phyloP scores from a whole-genome alignment of 768 basidiomycete genomes.

The Boletellus emodensis region DNA sequence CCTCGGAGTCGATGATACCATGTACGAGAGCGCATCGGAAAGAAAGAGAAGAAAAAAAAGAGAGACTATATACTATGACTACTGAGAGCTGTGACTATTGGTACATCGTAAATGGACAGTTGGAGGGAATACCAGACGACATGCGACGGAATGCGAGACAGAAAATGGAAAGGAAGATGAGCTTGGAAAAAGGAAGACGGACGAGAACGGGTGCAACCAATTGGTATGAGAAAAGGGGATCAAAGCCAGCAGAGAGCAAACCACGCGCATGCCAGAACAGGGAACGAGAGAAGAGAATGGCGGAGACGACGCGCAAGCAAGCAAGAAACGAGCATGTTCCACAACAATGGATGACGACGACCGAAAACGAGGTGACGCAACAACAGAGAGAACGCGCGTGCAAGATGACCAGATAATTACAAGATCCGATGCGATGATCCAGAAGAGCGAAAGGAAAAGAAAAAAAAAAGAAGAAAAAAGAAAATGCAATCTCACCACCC shows the following conservation, averaged over 20 bases:
- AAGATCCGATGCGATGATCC: constrained; percentile 16
- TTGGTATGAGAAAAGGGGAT: constrained; percentile 14
- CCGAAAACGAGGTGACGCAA: constrained; percentile 17
- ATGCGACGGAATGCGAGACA: constrained; percentile 22
- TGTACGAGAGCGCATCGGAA: too few relatives aligned
- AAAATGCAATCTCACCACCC: constrained; percentile 48
- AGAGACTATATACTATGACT: constrained; percentile 24
- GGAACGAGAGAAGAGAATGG: background rate
- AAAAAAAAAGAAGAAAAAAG: too few relatives aligned
- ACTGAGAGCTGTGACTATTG: constrained; percentile 24
- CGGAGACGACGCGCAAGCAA: constrained; percentile 5
- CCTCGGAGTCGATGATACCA: too few relatives aligned
- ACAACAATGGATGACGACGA: constrained; percentile 2
- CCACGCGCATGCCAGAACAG: constrained; percentile 6
- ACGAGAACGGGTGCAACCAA: constrained; percentile 14
- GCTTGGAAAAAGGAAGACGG: background rate
- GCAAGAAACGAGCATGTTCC: constrained; percentile 23
- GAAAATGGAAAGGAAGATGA: background rate
- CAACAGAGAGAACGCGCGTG: constrained; percentile 15
- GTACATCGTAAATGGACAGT: constrained; percentile 34
- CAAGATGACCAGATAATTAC: constrained; percentile 16
- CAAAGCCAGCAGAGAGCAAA: constrained; percentile 6
- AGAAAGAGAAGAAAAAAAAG: background rate
- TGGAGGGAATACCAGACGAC: constrained; percentile 17
- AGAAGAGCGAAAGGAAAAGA: background rate